Conservation (phyloP, 495 filamentous ascomycete genomes). For the Penicillium robsamsonii region DNA sequence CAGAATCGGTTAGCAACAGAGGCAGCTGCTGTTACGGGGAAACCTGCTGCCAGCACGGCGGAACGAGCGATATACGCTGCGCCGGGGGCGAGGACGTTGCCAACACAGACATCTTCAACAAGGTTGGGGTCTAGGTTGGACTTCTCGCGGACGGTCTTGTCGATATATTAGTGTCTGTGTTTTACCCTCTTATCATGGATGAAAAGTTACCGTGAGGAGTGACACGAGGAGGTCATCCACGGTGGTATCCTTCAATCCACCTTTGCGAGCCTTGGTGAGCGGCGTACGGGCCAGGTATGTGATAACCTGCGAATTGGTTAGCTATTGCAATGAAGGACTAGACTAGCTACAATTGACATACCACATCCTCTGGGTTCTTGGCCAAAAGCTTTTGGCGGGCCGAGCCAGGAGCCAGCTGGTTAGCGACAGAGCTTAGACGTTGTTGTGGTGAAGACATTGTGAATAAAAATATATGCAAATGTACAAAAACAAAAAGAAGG, state of each 20-base stretch:
- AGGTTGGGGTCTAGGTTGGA: slow-evolving; percentile 78
- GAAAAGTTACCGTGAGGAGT: slow-evolving; percentile 64
- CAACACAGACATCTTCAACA: slow-evolving; percentile 88
- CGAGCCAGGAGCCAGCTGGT: slow-evolving; percentile 34
- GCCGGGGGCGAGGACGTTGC: slow-evolving; percentile 64
- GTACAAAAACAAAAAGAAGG: slow-evolving; percentile 1
- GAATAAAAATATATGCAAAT: background rate
- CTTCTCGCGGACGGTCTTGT: slow-evolving; percentile 58
- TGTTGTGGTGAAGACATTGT: slow-evolving; percentile 47
- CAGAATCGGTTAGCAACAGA: slow-evolving; percentile 90
- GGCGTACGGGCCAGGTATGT: slow-evolving; percentile 78
- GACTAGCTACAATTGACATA: slow-evolving; percentile 22
- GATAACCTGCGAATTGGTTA: slow-evolving; percentile 59
- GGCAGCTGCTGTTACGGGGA: slow-evolving; percentile 79
- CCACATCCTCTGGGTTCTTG: slow-evolving; percentile 47
- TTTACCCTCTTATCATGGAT: background rate
- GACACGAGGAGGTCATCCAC: slow-evolving; percentile 80
- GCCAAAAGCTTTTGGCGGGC: slow-evolving; percentile 37
- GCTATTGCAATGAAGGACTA: background rate
- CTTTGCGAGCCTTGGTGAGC: slow-evolving; percentile 74
- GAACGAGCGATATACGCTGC: slow-evolving; percentile 84
- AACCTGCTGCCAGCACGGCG: slow-evolving; percentile 84
- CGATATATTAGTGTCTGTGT: slow-evolving; percentile 1
- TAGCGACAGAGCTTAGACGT: slow-evolving; percentile 40
- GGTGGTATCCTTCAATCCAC: slow-evolving; percentile 87